Percentiles rank a stretch among this genome's conserved stretches.
phyloP scores from a whole-genome alignment of 352 stramenopile genomes.

The Globisporangium iwayamae region DNA sequence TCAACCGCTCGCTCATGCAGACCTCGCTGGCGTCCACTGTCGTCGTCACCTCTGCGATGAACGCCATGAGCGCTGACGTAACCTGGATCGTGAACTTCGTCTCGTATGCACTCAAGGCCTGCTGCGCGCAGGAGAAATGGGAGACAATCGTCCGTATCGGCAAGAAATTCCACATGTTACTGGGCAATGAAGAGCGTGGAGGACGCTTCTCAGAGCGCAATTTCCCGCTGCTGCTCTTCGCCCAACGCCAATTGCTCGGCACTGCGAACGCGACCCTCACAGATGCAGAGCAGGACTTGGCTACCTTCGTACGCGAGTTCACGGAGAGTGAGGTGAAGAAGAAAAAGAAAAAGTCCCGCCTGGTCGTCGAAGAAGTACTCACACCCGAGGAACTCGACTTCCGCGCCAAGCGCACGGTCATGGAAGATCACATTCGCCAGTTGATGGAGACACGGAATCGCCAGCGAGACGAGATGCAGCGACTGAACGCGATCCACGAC shows the following conservation, averaged over 20 bases:
- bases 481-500: slow-evolving; percentile 24
- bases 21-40: slow-evolving; percentile 33
- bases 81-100: slow-evolving; percentile 51
- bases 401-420: slow-evolving; percentile 29
- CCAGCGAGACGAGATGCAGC: slow-evolving; percentile 24
- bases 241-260: slow-evolving; percentile 56
- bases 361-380: slow-evolving; percentile 67
- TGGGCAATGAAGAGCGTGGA: slow-evolving; percentile 23
- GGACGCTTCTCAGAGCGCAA: slow-evolving; percentile 59
- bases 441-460: slow-evolving; percentile 22
- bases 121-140: slow-evolving; percentile 39
- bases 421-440: slow-evolving; percentile 34
- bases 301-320: slow-evolving; percentile 39
- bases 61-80: slow-evolving; percentile 32
- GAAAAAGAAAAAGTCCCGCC: slow-evolving; percentile 81
- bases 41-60: slow-evolving; percentile 30
- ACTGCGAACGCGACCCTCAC: slow-evolving; percentile 30
- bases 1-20: slow-evolving; percentile 11
- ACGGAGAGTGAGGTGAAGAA: slow-evolving; percentile 63
- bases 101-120: slow-evolving; percentile 30
- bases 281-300: slow-evolving; percentile 27
- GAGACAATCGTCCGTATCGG: slow-evolving; percentile 53
- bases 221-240: slow-evolving; percentile 53
- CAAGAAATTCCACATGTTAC: slow-evolving; percentile 45
- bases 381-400: slow-evolving; percentile 66